A percentile compares a stretch with the other conserved stretches of the same genome.
Evolutionary conservation across 1,284 basidiomycete genomes (phyloP).

Genomic region (Lignosus rhinocerotis): DNA sequence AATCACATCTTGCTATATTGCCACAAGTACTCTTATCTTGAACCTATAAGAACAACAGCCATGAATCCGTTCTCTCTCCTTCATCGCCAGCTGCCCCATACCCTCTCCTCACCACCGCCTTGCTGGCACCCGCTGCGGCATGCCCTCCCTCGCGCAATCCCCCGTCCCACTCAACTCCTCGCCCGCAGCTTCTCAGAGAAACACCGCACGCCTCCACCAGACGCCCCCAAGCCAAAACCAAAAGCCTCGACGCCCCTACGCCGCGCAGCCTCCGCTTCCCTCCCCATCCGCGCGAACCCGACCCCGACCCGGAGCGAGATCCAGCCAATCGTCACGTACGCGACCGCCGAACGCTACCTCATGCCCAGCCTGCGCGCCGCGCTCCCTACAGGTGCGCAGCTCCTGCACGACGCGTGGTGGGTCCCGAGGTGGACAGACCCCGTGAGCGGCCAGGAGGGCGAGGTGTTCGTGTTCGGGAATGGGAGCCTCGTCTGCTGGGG

Average conservation of each 20-base stretch:
- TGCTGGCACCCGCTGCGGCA: conserved; percentile 8
- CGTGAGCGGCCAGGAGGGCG: conserved; percentile 66
- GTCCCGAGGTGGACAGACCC: conserved; percentile 63
- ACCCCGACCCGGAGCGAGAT: conserved; percentile 78
- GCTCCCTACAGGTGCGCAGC: conserved; percentile 53
- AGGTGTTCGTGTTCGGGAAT: conserved; percentile 84
- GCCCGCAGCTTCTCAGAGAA: conserved; percentile 17
- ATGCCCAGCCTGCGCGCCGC: conserved; percentile 55
- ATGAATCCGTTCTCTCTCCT: conserved; percentile 14
- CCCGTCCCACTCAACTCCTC: background rate
- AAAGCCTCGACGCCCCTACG: conserved; percentile 77
- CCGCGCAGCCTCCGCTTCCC: conserved; percentile 67
- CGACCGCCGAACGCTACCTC: conserved; percentile 75
- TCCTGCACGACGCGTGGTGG: conserved; percentile 77
- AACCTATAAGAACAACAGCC: background rate
- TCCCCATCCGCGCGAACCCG: conserved; percentile 76
- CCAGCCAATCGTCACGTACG: conserved; percentile 70
- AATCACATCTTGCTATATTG: too few relatives aligned
- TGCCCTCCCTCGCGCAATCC: background rate
- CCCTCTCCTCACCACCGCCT: conserved; percentile 1
- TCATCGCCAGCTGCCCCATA: conserved; percentile 13
- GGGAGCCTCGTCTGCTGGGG: conserved; percentile 91
- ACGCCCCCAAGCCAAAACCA: conserved; percentile 54
- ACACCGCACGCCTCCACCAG: background rate
- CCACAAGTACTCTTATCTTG: too few relatives aligned